Conservation (phyloP, 2,329 filamentous ascomycete genomes). For the Fusarium armeniacum region DNA sequence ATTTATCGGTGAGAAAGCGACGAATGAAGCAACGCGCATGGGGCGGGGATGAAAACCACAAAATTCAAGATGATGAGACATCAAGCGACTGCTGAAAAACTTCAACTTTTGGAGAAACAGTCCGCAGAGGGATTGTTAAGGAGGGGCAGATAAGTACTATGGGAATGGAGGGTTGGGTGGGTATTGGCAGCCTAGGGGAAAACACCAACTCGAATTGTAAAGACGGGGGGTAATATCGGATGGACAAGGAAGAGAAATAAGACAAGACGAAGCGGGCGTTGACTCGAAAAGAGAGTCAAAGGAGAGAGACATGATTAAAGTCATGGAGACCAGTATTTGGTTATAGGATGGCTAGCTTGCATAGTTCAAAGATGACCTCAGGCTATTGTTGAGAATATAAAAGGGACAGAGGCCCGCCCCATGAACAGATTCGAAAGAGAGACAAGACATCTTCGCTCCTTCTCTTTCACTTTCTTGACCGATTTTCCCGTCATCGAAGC, state of each 20-base stretch:
- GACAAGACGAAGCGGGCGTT: neutral
- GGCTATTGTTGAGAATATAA: constrained; percentile 46
- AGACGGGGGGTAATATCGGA: constrained; percentile 22
- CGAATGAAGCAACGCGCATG: constrained; percentile 39
- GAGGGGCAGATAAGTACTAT: constrained; percentile 24
- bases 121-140: constrained; percentile 6
- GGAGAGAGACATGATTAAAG: neutral
- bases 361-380: constrained; percentile 35
- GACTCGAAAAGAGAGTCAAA: constrained; percentile 16
- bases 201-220: constrained; percentile 33
- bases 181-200: constrained; percentile 8
- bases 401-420: constrained; percentile 45
- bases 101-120: constrained; percentile 38
- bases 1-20: constrained; percentile 18
- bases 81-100: constrained; percentile 34
- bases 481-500: constrained; percentile 42
- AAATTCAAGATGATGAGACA: constrained; percentile 27
- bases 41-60: constrained; percentile 47
- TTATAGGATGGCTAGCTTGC: constrained; percentile 10
- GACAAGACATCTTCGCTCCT: constrained; percentile 33
- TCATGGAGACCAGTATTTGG: constrained; percentile 17
- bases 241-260: neutral
- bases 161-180: constrained; percentile 37
- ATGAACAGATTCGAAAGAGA: constrained; percentile 23
- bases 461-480: constrained; percentile 31